phyloP scores from a whole-genome alignment of 2,329 filamentous ascomycete genomes.

The Diplodia mutila region DNA sequence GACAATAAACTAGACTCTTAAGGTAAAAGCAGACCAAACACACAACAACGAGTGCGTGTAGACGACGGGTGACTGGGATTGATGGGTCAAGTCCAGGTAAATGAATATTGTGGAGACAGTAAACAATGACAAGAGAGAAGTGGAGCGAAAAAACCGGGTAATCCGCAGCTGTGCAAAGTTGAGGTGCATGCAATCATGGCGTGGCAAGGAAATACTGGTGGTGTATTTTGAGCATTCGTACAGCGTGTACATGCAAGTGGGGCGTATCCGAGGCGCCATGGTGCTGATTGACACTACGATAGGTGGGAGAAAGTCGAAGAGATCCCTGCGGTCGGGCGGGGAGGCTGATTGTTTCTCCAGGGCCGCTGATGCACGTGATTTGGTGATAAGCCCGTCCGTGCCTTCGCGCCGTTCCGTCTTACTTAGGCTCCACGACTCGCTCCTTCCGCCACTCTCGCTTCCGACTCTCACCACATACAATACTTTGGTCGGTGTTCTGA shows the following conservation, averaged over 20 bases:
- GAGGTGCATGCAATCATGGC: neutral
- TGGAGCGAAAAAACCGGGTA: neutral
- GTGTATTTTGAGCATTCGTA: neutral
- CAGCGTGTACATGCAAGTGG: neutral
- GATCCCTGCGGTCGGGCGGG: neutral
- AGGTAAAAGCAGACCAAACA: neutral
- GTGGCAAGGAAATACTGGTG: neutral
- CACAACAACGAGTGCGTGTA: neutral
- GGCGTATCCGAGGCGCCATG: neutral
- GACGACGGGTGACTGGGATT: neutral
- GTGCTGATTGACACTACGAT: neutral
- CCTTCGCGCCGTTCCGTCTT: neutral
- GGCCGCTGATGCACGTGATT: neutral
- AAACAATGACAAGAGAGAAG: neutral
- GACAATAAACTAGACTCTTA: neutral
- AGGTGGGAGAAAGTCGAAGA: neutral
- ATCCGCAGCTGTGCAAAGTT: neutral
- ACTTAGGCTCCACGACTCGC: neutral
- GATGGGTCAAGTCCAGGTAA: neutral
- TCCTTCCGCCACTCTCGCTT: neutral
- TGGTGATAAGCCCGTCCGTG: constrained; percentile 1
- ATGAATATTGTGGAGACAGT: neutral
- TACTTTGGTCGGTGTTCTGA: too few species aligned
- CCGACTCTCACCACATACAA: neutral
- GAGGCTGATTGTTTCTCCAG: neutral